Evolutionary conservation across 257 asterid species (phyloP), one percentile per base, ranked within the genome.

Genomic region (Rubia yunnanensis): DNA sequence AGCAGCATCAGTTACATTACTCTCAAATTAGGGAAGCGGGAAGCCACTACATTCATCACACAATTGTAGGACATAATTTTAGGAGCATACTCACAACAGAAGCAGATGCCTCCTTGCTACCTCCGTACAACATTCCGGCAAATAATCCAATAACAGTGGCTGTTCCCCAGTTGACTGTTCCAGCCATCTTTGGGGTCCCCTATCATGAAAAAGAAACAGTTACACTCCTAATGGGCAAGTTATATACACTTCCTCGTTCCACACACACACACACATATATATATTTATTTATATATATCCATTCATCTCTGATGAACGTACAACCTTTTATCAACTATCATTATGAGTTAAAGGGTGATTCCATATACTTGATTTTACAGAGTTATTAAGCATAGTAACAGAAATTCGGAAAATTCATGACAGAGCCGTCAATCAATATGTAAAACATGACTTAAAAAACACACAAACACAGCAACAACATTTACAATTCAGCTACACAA

Each of bases 101-200:
- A 68, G 96, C 95, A 76, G 96, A 80, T 38, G 96, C 99, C 88
- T 88, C 99, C 84, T 86, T 89, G 86, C 99, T 92, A 65, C 97
- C 97, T 49, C 99, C 96, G 74, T 89, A 89, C 41, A 92, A 68
- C 94, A 92, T 74, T 69, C 99, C 99, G 60, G 97, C 91, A 81
- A 92, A 89, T 48, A 92, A 72, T 63, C 95, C 99, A 73, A 88
- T 66, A 7, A 87, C 88, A 50, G 97, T 87, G 34, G 96, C 95
- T 39, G 99, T 76, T 50, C 97, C 99, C 97, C 95, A 86, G 70
- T 86, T 86, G 67, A 80, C 94, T 26, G 89, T 88, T 60, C 97
- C 96, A 34, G 87, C 90, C 78, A 84, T 72, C 84, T 55, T 79
- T 61, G 69, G 80, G 23, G 73, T 60, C 70, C 78, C 75, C 95